Evolutionary conservation across 495 filamentous ascomycete genomes (phyloP), one percentile per base, ranked within the genome.

Genomic region (Neurospora africana): DNA sequence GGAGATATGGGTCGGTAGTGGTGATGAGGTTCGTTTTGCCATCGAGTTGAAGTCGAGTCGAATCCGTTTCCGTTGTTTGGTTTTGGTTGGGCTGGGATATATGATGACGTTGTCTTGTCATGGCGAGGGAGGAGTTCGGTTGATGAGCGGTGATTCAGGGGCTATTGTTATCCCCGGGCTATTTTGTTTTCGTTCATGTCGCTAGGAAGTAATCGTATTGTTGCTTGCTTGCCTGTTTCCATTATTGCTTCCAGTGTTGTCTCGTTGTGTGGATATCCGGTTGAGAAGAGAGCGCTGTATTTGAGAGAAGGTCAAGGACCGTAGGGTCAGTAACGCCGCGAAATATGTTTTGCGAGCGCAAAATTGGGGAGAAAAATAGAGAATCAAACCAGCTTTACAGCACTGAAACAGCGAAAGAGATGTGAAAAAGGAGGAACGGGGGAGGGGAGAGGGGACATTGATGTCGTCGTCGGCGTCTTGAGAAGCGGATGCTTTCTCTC

Each of bases 381-480:
- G 17, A 68, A 47, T 5, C 23, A 33, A 21, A 36, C 37, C 13
- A 36, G 7, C 37, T 17, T 2, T 27, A 30, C 27, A 47, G 36
- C 33, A 70, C 39, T n/a, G 69, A 23, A 53, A 68, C 30, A 53
- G 38, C 27, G 41, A 36, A 72, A 70, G 44, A 7, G 37, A 58
- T 15, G 37, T 58, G 58, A 69, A 37, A 71, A 71, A 69, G 41
- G 61, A 65, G 72, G 69, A 30, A 72, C 21, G 74, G 65, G 69
- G 58, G 27, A 68, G 30, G 70, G 65, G 67, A 15, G 43, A 44
- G 68, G 65, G 27, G 41, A 33, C 43, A 21, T 65, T 17, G 40
- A 71, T 68, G 74, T 77, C 72, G 79, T 79, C 75, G 76, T 79
- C 75, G 76, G 71, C 69, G 71, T 72, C 53, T 35, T 70, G 53